Evolutionary conservation across 176 grass and related monocot genomes (phyloP).

Genomic region (Pontederia paniculata): DNA sequence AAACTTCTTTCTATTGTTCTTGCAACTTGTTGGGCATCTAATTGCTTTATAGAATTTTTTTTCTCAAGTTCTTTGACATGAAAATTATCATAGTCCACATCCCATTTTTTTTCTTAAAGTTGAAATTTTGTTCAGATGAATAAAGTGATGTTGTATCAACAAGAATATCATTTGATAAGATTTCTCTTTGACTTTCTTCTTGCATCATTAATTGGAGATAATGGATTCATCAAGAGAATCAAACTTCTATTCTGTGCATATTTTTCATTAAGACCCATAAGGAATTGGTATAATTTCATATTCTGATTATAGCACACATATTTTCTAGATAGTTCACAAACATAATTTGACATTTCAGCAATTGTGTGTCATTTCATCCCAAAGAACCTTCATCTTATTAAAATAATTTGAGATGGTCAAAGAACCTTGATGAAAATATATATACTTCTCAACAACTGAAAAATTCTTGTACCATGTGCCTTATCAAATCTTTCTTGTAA

Average conservation of each 20-base stretch:
- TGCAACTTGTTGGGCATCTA: no score
- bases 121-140: no score
- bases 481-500: background rate
- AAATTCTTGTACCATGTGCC: background rate
- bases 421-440: background rate
- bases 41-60: no score
- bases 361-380: background rate
- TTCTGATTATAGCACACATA: background rate
- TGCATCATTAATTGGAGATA: background rate
- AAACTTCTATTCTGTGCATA: background rate
- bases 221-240: background rate
- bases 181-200: background rate
- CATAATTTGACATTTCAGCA: no score
- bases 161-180: no score
- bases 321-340: background rate
- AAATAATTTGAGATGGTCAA: background rate
- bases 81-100: no score
- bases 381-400: background rate
- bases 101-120: no score
- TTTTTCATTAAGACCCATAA: background rate
- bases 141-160: no score
- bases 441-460: background rate
- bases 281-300: background rate
- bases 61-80: no score
- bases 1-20: no score